A percentile compares a stretch with the other conserved stretches of the same genome.
Evolutionary conservation across 2,329 filamentous ascomycete genomes (phyloP).

Genomic region (Fusarium keratoplasticum): DNA sequence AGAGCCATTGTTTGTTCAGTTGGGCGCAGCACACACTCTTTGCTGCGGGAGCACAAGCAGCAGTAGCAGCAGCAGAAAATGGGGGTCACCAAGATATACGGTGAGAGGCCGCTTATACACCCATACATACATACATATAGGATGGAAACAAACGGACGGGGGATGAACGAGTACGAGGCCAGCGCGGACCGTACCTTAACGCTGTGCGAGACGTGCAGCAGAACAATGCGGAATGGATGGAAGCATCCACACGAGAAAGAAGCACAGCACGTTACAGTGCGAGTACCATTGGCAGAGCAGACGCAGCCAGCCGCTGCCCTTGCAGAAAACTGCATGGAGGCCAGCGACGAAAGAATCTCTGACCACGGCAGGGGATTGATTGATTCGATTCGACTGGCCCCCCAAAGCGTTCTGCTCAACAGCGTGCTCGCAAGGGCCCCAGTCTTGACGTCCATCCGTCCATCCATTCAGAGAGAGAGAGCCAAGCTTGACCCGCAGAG

Average conservation of each 20-base stretch:
- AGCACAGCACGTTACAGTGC: slow-evolving; percentile 27
- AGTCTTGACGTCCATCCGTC: neutral
- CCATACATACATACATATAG: neutral
- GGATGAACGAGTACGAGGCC: slow-evolving; percentile 8
- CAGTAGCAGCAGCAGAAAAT: slow-evolving; percentile 7
- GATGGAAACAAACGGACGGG: neutral
- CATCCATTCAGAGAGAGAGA: neutral
- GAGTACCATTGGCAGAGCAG: slow-evolving; percentile 39
- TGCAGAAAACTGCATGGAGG: slow-evolving; percentile 35
- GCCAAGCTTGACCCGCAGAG: slow-evolving; percentile 14
- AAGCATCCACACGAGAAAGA: neutral
- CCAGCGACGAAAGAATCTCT: slow-evolving; percentile 19
- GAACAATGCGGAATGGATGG: slow-evolving; percentile 24
- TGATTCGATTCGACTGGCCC: neutral
- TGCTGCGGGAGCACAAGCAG: slow-evolving; percentile 31
- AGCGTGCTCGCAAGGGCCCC: slow-evolving; percentile 22
- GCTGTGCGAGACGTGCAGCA: slow-evolving; percentile 30
- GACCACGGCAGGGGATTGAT: neutral
- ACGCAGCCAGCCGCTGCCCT: slow-evolving; percentile 44
- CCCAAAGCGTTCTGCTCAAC: slow-evolving; percentile 4
- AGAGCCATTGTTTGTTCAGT: neutral
- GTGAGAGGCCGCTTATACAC: neutral
- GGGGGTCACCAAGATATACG: neutral
- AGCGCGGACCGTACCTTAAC: slow-evolving; percentile 11
- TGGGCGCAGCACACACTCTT: neutral